Percentiles rank a stretch among this genome's conserved stretches.
These are phyloP conservation scores for Pistacia atlantica DNA, from an alignment of 345 rosid genomes.

Conservation along the genomic window DNA sequence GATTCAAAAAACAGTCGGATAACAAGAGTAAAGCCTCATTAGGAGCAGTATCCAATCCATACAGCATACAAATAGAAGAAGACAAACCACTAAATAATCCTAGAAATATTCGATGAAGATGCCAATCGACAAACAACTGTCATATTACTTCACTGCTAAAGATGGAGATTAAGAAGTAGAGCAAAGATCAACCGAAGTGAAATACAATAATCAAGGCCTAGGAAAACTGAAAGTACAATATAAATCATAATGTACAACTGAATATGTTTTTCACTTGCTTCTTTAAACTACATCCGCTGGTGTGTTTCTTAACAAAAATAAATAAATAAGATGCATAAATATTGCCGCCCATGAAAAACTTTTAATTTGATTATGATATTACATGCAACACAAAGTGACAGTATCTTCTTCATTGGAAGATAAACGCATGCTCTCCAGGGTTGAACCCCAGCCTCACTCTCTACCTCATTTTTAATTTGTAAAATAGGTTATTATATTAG, in stretches of 20 bases:
- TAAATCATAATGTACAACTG: background rate
- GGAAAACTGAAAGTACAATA: background rate
- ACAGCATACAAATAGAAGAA: background rate
- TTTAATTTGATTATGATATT: background rate
- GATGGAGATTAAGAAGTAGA: background rate
- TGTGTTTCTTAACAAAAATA: background rate
- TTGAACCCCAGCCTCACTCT: too few species aligned
- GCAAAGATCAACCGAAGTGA: background rate
- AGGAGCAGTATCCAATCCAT: background rate
- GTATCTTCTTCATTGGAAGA: background rate
- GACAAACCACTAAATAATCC: background rate
- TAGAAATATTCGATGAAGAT: background rate
- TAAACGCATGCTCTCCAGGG: background rate
- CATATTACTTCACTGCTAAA: background rate
- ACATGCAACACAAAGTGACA: background rate
- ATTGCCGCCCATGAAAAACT: background rate
- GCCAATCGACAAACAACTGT: background rate
- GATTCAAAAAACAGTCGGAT: background rate
- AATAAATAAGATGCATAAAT: background rate
- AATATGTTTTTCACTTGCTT: constrained; percentile 10
- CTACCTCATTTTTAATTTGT: too few species aligned
- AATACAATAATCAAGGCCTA: background rate
- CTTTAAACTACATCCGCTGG: too few species aligned
- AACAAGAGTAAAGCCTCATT: background rate
- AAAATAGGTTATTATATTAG: too few species aligned